Conservation (phyloP, 1,284 basidiomycete species). For the Paramarasmius palmivorus region DNA sequence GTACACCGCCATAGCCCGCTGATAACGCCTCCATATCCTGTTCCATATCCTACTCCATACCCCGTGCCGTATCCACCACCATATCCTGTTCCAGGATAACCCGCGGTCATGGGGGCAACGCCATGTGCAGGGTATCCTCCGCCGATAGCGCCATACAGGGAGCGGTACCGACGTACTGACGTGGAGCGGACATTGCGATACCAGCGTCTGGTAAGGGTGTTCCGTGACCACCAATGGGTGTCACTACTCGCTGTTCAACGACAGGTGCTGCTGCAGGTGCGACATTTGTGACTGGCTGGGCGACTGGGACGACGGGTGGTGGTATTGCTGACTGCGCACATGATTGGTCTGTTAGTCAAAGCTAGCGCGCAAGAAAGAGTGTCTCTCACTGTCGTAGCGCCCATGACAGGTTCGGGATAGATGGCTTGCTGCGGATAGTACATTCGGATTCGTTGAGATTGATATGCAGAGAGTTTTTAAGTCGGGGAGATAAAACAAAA, state of each 20-base stretch:
- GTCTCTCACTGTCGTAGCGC: no score
- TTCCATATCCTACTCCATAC: background rate
- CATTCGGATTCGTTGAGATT: no score
- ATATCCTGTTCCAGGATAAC: background rate
- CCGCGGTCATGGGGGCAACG: background rate
- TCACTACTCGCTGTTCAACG: background rate
- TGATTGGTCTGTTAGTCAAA: no score
- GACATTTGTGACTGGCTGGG: background rate
- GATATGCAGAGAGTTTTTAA: no score
- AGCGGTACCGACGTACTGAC: background rate
- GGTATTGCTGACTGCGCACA: background rate
- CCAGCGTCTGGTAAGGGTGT: no score
- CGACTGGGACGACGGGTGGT: background rate
- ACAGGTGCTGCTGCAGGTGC: background rate
- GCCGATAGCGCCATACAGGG: background rate
- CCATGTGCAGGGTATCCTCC: background rate
- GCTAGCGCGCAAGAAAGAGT: no score
- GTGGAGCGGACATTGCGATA: no score
- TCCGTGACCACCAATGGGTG: no score
- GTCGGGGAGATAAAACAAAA: background rate
- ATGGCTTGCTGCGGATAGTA: no score
- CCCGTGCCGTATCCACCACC: background rate
- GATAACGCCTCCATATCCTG: background rate
- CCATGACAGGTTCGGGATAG: no score
- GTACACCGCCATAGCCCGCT: no score